A percentile compares a stretch with the other conserved stretches of the same genome.
These are phyloP conservation scores for Arabidopsis thaliana DNA, from an alignment of 345 rosid genomes.

Conservation along the genomic window TAIR10.1 NC_003076.8:5282001-5282500, in stretches of 20 bases:
- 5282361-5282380: not conserved
- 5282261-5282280: slow-evolving; percentile 81
- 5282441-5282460: slow-evolving; percentile 87
- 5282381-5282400: not conserved
- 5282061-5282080: slow-evolving; percentile 70
- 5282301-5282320: slow-evolving; percentile 72
- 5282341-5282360: slow-evolving; percentile 20
- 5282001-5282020: slow-evolving; percentile 58
- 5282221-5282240: slow-evolving; percentile 53
- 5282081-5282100: slow-evolving; percentile 25
- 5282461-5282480: slow-evolving; percentile 93
- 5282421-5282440: slow-evolving; percentile 85
- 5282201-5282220: slow-evolving; percentile 61
- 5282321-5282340: slow-evolving; percentile 39
- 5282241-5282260: slow-evolving; percentile 71
- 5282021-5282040: slow-evolving; percentile 58
- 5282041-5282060: slow-evolving; percentile 64
- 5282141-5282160: slow-evolving; percentile 39
- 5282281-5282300: slow-evolving; percentile 74
- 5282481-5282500: slow-evolving; percentile 84
- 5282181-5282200: slow-evolving; percentile 54
- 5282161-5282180: slow-evolving; percentile 72
- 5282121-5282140: slow-evolving; percentile 16
- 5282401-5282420: slow-evolving; percentile 39
- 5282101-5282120: not conserved